Percentiles rank a stretch among this genome's conserved stretches.
Evolutionary conservation across 495 filamentous ascomycete species (phyloP).

Genomic region (Parmelia sp.): DNA sequence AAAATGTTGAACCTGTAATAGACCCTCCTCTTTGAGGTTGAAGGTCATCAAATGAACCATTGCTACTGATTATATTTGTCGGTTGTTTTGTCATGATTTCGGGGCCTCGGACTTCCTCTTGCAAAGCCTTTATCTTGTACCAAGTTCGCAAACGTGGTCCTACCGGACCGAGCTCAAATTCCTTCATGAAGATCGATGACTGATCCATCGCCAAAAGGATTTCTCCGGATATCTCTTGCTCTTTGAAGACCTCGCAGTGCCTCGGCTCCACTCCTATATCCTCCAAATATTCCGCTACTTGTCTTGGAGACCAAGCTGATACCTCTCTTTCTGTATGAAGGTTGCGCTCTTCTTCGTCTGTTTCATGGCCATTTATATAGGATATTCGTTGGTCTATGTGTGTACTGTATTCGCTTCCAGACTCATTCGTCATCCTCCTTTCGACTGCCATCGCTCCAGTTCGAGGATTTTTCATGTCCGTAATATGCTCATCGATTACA

Average conservation of each 20-base stretch:
- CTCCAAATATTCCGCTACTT: slow-evolving; percentile 82
- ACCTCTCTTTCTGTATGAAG: slow-evolving; percentile 58
- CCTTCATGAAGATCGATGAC: slow-evolving; percentile 84
- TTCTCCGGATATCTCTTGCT: slow-evolving; percentile 94
- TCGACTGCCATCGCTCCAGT: slow-evolving; percentile 49
- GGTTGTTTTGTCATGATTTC: slow-evolving; percentile 25
- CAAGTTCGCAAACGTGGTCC: slow-evolving; percentile 86
- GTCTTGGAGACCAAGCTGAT: slow-evolving; percentile 62
- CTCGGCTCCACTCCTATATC: slow-evolving; percentile 69
- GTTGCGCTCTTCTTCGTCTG: slow-evolving; percentile 61
- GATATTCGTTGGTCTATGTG: slow-evolving; percentile 70
- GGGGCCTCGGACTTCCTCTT: slow-evolving; percentile 65
- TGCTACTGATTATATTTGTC: slow-evolving; percentile 27
- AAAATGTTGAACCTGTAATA: slow-evolving; percentile 28
- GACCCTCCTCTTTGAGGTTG: slow-evolving; percentile 35
- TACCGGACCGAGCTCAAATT: slow-evolving; percentile 88
- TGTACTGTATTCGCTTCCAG: slow-evolving; percentile 83
- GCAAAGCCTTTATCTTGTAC: slow-evolving; percentile 84
- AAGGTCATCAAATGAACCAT: slow-evolving; percentile 38
- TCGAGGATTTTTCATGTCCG: slow-evolving; percentile 75
- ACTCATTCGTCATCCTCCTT: slow-evolving; percentile 61
- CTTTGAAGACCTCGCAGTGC: slow-evolving; percentile 88
- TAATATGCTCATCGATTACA: slow-evolving; percentile 98
- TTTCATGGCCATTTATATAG: slow-evolving; percentile 84
- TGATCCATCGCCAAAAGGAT: slow-evolving; percentile 94